phyloP scores from a whole-genome alignment of 2,329 filamentous ascomycete genomes.

The Fusarium penzigii region DNA sequence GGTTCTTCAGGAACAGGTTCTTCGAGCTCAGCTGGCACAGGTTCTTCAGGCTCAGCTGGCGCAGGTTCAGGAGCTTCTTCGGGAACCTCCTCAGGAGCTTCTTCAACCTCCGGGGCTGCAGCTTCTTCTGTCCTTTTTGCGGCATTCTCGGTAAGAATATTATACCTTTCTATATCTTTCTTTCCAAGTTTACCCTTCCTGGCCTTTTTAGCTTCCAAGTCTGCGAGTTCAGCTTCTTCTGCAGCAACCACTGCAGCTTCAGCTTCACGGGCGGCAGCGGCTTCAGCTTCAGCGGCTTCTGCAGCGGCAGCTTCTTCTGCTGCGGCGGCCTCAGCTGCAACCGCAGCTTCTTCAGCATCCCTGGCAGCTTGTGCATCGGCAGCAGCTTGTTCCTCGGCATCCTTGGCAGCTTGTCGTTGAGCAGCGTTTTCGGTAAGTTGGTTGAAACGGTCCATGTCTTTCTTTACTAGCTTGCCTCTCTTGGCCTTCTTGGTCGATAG shows the following conservation, averaged over 20 bases:
- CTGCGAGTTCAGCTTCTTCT: slow-evolving; percentile 24
- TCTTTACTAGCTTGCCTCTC: slow-evolving; percentile 30
- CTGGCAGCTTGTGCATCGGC: slow-evolving; percentile 32
- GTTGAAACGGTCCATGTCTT: slow-evolving; percentile 32
- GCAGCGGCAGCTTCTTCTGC: slow-evolving; percentile 18
- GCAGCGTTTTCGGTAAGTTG: slow-evolving; percentile 23
- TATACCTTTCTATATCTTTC: slow-evolving; percentile 23
- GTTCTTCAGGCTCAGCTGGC: slow-evolving; percentile 2
- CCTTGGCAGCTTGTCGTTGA: slow-evolving; percentile 12
- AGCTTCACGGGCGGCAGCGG: slow-evolving; percentile 8
- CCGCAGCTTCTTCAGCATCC: slow-evolving; percentile 19
- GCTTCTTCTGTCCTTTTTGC: slow-evolving; percentile 20
- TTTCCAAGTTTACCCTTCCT: slow-evolving; percentile 24
- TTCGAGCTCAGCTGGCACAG: background rate
- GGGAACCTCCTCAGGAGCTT: slow-evolving; percentile 9
- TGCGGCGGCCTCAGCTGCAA: slow-evolving; percentile 13
- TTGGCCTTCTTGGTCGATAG: slow-evolving; percentile 39
- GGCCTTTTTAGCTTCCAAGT: slow-evolving; percentile 17
- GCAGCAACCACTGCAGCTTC: slow-evolving; percentile 16
- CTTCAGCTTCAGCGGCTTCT: slow-evolving; percentile 36
- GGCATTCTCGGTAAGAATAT: slow-evolving; percentile 22
- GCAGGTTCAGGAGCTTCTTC: background rate
- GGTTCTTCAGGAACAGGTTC: slow-evolving; percentile 3
- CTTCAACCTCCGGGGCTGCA: slow-evolving; percentile 5
- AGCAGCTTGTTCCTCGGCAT: slow-evolving; percentile 19